These are phyloP conservation scores for Phytophthora meadii DNA, from an alignment of 352 stramenopile genomes.

Conservation along the genomic window DNA sequence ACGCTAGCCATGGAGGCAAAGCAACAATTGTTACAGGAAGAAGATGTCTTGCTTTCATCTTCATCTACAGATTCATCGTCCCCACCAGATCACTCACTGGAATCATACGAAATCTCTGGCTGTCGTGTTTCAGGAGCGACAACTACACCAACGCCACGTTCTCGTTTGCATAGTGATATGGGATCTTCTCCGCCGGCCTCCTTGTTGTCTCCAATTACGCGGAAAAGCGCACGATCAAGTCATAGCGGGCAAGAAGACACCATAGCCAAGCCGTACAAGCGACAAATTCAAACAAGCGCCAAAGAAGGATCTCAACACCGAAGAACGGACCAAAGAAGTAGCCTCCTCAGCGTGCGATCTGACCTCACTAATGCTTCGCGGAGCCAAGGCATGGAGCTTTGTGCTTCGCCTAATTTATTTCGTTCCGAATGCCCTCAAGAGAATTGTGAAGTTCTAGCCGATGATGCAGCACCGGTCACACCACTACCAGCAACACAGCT, in stretches of 20 bases:
- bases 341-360: neutral
- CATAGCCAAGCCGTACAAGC: constrained; percentile 22
- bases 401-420: constrained; percentile 8
- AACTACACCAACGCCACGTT: constrained; percentile 29
- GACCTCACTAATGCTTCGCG: neutral
- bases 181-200: constrained; percentile 25
- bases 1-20: constrained; percentile 43
- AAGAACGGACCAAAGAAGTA: constrained; percentile 3
- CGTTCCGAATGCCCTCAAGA: neutral
- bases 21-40: constrained; percentile 40
- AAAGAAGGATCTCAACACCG: neutral
- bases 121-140: constrained; percentile 6
- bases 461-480: constrained; percentile 14
- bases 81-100: constrained; percentile 7
- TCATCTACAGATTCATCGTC: constrained; percentile 36
- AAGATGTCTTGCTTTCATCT: constrained; percentile 34
- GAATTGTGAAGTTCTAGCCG: constrained; percentile 7
- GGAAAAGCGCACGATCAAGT: constrained; percentile 27
- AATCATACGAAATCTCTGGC: neutral
- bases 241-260: constrained; percentile 19
- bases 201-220: constrained; percentile 28
- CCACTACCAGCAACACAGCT: constrained; percentile 62
- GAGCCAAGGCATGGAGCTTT: constrained; percentile 15
- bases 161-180: constrained; percentile 16
- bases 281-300: constrained; percentile 27